Conservation (phyloP, 306 rosid genomes). For the Quillaja saponaria region DNA sequence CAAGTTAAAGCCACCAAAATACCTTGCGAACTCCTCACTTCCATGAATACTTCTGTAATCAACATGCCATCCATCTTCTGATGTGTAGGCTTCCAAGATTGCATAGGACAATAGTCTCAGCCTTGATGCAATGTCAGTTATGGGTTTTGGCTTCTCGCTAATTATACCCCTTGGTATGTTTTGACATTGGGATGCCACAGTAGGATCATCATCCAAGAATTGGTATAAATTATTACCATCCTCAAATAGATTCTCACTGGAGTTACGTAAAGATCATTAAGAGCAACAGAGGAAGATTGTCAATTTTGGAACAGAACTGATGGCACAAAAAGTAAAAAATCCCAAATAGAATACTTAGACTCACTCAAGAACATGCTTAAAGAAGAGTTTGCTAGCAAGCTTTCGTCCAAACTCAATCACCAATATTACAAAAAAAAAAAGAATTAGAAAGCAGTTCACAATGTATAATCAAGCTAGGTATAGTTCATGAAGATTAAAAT, state of each 20-base stretch:
- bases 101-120: slow-evolving; percentile 69
- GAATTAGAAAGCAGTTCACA: slow-evolving; percentile 16
- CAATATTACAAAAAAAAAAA: slow-evolving; percentile 49
- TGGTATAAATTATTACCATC: slow-evolving; percentile 87
- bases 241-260: slow-evolving; percentile 73
- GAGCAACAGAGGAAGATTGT: slow-evolving; percentile 23
- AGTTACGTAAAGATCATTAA: slow-evolving; percentile 29
- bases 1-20: slow-evolving; percentile 18
- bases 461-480: slow-evolving; percentile 1
- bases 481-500: slow-evolving; percentile 13
- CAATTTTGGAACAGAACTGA: slow-evolving; percentile 16
- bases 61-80: slow-evolving; percentile 67
- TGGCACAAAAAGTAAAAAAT: slow-evolving; percentile 16
- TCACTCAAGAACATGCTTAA: slow-evolving; percentile 82
- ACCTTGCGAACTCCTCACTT: slow-evolving; percentile 97
- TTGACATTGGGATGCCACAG: slow-evolving; percentile 72
- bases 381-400: slow-evolving; percentile 76
- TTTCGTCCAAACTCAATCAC: slow-evolving; percentile 84
- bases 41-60: slow-evolving; percentile 76
- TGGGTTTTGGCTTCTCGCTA: slow-evolving; percentile 72
- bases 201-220: slow-evolving; percentile 84
- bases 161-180: slow-evolving; percentile 78
- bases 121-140: slow-evolving; percentile 77
- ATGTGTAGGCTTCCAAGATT: slow-evolving; percentile 78
- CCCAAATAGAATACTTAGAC: slow-evolving; percentile 35